These are phyloP conservation scores for Aquilaria agallochum DNA, from an alignment of 441 rosid genomes.

Conservation along the genomic window DNA sequence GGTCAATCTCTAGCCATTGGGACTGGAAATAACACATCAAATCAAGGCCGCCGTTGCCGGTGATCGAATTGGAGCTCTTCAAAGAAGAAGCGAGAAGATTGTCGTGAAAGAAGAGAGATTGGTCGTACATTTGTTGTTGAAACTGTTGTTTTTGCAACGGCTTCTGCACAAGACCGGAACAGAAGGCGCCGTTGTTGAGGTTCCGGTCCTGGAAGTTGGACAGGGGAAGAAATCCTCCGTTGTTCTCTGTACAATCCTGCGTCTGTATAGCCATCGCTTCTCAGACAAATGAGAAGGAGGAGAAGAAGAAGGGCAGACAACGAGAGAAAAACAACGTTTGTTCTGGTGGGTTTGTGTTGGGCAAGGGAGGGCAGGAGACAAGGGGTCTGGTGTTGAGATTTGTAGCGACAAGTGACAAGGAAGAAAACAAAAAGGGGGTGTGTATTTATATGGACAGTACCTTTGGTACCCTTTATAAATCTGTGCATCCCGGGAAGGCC, in stretches of 20 bases:
- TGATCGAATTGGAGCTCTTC: constrained; percentile 22
- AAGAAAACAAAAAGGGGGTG: no score
- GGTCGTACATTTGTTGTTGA: constrained; percentile 24
- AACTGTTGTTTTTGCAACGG: constrained; percentile 11
- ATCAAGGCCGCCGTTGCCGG: constrained; percentile 18
- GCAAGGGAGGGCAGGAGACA: neutral
- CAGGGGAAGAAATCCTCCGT: constrained; percentile 28
- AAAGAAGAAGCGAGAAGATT: constrained; percentile 8
- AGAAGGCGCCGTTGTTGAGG: constrained; percentile 25
- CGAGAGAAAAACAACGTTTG: constrained; percentile 3
- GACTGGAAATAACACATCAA: constrained; percentile 14
- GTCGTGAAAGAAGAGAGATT: constrained; percentile 21
- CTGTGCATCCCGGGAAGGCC: no score
- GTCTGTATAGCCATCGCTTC: constrained; percentile 67
- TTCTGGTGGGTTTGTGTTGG: no score
- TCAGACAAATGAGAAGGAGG: no score
- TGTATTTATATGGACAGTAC: no score
- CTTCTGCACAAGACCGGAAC: constrained; percentile 19
- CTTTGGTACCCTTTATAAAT: no score
- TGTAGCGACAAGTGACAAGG: no score
- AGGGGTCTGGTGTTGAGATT: neutral
- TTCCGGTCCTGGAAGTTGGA: constrained; percentile 39
- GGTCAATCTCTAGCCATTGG: constrained; percentile 55
- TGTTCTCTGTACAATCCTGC: constrained; percentile 33
- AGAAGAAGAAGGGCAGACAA: neutral